Percentiles rank a stretch among this genome's conserved stretches.
Evolutionary conservation across 2,329 filamentous ascomycete genomes (phyloP).

Genomic region (Amylocarpus encephaloides): DNA sequence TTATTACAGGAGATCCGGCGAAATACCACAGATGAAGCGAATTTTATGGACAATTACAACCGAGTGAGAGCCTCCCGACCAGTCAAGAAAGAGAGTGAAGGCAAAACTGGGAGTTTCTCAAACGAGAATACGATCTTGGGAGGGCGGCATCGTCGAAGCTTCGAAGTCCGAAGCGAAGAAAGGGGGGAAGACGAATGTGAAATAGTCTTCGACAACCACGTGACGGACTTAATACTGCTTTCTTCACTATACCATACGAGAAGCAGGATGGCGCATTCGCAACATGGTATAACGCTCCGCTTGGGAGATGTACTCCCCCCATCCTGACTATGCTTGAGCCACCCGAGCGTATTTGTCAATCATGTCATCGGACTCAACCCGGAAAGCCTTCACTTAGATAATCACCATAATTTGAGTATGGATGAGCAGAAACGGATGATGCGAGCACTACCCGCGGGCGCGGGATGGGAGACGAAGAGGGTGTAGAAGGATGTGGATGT

Average conservation of each 20-base stretch:
- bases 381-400: neutral
- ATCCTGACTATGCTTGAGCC: neutral
- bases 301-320: neutral
- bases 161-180: neutral
- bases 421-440: slow-evolving; percentile 16
- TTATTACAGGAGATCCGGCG: neutral
- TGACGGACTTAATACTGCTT: neutral
- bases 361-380: neutral
- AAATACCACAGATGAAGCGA: neutral
- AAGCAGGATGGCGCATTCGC: neutral
- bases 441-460: slow-evolving; percentile 39
- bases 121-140: neutral
- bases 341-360: neutral
- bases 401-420: neutral
- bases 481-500: slow-evolving; percentile 39
- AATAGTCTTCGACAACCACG: neutral
- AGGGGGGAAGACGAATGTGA: neutral
- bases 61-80: neutral
- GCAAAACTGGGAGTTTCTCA: neutral
- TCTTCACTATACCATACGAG: slow-evolving; percentile 1
- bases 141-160: neutral
- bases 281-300: neutral
- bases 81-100: neutral
- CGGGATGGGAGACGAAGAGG: slow-evolving; percentile 41
- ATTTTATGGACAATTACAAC: neutral